Base-by-base conservation (phyloP, 2,329 filamentous ascomycete species). In the Laburnicola sp. region DNA sequence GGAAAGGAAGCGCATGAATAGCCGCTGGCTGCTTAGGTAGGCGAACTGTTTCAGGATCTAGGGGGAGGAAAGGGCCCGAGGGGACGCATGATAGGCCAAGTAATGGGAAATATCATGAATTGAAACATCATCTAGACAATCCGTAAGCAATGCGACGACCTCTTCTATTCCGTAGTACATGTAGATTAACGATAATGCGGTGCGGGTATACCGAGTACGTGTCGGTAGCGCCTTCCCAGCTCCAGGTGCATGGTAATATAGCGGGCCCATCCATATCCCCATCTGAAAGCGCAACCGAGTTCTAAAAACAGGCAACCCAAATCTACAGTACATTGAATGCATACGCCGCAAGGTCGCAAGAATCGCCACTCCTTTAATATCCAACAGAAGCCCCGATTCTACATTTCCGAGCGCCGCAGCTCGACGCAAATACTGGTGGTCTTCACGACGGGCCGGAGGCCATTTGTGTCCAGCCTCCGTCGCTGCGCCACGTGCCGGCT, bases 391-490 rank as follows among this genome's bases (percentile, higher is more conserved):
- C n/a, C n/a, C n/a, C n/a, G n/a, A n/a, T n/a, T n/a, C n/a, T n/a
- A n/a, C n/a, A n/a, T n/a, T n/a, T n/a, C n/a, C n/a, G n/a, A n/a
- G n/a, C n/a, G n/a, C n/a, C n/a, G n/a, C n/a, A n/a, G n/a, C n/a
- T n/a, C n/a, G n/a, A n/a, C n/a, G n/a, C n/a, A n/a, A n/a, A n/a
- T n/a, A n/a, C n/a, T n/a, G n/a, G n/a, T 39, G 36, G 41, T 36
- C 37, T 41, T 46, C 50, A 66, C 37, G 66, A 70, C 2, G 86
- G 82, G 0, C 87, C 87, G 1, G 80, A 63, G 60, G 77, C 70
- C 86, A 90, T 89, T 25, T 81, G 70, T 37, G 76, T 75, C 89
- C 89, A 93, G 30, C 79, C 76, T 1, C 86, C 83, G 45, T 86
- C 79, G 1, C 66, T 72, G 23, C 78, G 79, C 89, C 89, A 93